Conservation (phyloP, 805 yeast genomes). For the Tetrapisispora arboricola region DNA sequence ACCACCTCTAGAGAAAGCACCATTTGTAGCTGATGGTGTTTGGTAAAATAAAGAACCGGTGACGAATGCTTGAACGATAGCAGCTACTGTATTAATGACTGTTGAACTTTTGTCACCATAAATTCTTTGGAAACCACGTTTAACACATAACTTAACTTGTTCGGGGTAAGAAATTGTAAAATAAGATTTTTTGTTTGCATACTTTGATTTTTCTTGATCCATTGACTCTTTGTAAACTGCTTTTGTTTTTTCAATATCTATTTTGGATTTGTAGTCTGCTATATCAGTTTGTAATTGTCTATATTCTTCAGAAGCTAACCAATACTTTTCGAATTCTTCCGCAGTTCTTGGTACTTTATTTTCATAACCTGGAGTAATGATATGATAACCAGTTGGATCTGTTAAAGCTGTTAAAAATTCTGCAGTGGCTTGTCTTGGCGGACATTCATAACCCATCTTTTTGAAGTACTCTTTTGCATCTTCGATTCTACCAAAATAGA, state of each 20-base stretch:
- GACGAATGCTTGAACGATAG: constrained; percentile 47
- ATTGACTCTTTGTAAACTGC: constrained; percentile 23
- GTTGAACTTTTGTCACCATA: constrained; percentile 49
- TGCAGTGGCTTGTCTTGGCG: constrained; percentile 51
- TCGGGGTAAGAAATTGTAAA: constrained; percentile 26
- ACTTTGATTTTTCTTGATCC: constrained; percentile 22
- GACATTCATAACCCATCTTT: constrained; percentile 47
- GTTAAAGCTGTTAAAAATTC: constrained; percentile 53
- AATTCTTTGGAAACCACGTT: constrained; percentile 45
- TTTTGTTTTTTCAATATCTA: constrained; percentile 28
- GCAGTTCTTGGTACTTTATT: constrained; percentile 44
- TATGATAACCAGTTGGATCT: constrained; percentile 40
- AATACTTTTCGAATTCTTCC: constrained; percentile 40
- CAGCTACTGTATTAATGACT: constrained; percentile 21
- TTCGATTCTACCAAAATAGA: constrained; percentile 43
- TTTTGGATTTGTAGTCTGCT: constrained; percentile 27
- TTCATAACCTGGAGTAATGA: constrained; percentile 35
- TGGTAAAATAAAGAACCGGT: constrained; percentile 54
- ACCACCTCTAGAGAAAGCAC: constrained; percentile 60
- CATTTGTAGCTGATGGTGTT: constrained; percentile 38
- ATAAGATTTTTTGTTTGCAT: constrained; percentile 14
- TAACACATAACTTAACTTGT: constrained; percentile 41
- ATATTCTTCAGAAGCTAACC: constrained; percentile 36
- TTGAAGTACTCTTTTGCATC: constrained; percentile 43
- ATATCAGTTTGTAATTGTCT: constrained; percentile 34